phyloP scores from a whole-genome alignment of 1,284 basidiomycete genomes.

The Malassezia pachydermatis region DNA sequence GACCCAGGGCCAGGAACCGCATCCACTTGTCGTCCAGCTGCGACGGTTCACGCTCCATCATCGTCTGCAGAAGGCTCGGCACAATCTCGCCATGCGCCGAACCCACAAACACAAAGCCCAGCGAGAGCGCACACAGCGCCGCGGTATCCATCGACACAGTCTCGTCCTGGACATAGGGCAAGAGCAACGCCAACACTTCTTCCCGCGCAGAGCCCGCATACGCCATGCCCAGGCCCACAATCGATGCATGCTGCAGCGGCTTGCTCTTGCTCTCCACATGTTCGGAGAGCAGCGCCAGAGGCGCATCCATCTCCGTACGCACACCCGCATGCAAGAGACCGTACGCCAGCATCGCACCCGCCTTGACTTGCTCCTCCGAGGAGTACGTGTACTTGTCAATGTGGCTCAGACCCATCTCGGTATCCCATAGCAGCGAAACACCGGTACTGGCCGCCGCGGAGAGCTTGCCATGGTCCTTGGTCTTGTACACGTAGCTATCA shows the following conservation, averaged over 20 bases:
- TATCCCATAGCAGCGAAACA: slow-evolving; percentile 88
- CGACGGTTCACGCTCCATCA: slow-evolving; percentile 58
- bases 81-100: slow-evolving; percentile 89
- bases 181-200: slow-evolving; percentile 56
- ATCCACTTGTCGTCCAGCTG: slow-evolving; percentile 64
- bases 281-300: slow-evolving; percentile 79
- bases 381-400: slow-evolving; percentile 98
- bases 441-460: slow-evolving; percentile 90
- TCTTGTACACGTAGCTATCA: slow-evolving; percentile 98
- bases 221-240: slow-evolving; percentile 66
- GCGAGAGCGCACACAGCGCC: slow-evolving; percentile 70
- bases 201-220: slow-evolving; percentile 86
- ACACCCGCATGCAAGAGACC: slow-evolving; percentile 84
- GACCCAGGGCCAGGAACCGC: slow-evolving; percentile 75
- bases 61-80: slow-evolving; percentile 74
- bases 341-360: slow-evolving; percentile 86
- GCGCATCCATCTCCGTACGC: slow-evolving; percentile 84
- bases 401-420: slow-evolving; percentile 82
- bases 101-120: slow-evolving; percentile 92
- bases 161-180: slow-evolving; percentile 44
- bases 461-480: slow-evolving; percentile 98
- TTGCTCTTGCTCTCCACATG: slow-evolving; percentile 81
- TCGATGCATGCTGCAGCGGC: slow-evolving; percentile 72
- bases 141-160: slow-evolving; percentile 72
- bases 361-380: slow-evolving; percentile 90